Conservation (phyloP, 495 filamentous ascomycete species). For the Clohesyomyces aquaticus region DNA sequence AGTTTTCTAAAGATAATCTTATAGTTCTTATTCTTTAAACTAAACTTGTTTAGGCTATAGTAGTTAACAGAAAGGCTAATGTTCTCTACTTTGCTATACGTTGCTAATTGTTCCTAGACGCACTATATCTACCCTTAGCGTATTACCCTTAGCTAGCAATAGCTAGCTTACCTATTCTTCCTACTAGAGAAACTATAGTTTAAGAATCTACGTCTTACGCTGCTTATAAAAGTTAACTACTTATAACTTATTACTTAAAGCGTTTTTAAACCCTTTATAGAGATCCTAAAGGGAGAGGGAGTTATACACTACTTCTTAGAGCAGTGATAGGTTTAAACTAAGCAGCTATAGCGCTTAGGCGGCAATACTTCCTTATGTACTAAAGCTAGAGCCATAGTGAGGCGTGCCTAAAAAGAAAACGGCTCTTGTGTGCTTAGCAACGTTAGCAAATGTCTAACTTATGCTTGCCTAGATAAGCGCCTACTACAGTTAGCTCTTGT, state of each 20-base stretch:
- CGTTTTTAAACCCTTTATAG: conserved; percentile 22
- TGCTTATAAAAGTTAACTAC: conserved; percentile 16
- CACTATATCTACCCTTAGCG: conserved; percentile 16
- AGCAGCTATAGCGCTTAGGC: conserved; percentile 30
- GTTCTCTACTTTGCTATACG: conserved; percentile 30
- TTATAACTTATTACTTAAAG: not conserved
- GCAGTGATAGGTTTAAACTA: conserved; percentile 34
- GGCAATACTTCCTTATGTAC: conserved; percentile 27
- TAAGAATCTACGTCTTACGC: conserved; percentile 14
- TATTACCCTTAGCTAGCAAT: conserved; percentile 2
- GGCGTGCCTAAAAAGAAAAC: conserved; percentile 40
- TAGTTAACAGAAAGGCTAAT: conserved; percentile 39
- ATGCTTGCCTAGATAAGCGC: conserved; percentile 30
- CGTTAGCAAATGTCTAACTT: conserved; percentile 20
- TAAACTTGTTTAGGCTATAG: conserved; percentile 39
- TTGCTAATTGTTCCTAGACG: conserved; percentile 23
- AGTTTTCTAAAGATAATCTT: conserved; percentile 32
- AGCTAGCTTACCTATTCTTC: conserved; percentile 12
- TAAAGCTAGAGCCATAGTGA: conserved; percentile 38
- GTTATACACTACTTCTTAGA: conserved; percentile 35
- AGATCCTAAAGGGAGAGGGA: conserved; percentile 33
- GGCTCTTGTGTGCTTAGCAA: conserved; percentile 31
- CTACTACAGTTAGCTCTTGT: conserved; percentile 12
- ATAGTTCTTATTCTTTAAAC: conserved; percentile 31
- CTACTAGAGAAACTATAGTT: conserved; percentile 12